Conservation (phyloP, 2,329 filamentous ascomycete genomes). For the Fusarium sp. region DNA sequence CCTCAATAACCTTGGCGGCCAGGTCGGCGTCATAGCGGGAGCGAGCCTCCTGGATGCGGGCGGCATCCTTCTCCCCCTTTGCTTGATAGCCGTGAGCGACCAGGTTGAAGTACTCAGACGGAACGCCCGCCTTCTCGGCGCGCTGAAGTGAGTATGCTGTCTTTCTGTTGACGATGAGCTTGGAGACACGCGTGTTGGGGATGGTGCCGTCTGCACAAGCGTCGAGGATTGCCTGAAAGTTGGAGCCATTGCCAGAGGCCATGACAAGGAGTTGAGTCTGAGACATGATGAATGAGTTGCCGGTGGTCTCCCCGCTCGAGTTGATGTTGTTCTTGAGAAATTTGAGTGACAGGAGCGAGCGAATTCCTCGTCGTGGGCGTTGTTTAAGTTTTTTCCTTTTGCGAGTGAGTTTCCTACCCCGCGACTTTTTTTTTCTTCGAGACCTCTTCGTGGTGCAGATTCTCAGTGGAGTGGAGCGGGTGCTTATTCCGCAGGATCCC, state of each 20-base stretch:
- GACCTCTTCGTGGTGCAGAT: not conserved
- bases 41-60: conserved; percentile 67
- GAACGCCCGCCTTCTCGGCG: conserved; percentile 60
- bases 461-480: conserved; percentile 8
- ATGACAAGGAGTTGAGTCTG: conserved; percentile 67
- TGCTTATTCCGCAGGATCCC: not conserved
- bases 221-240: conserved; percentile 79
- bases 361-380: not conserved
- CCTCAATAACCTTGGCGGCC: conserved; percentile 72
- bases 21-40: conserved; percentile 80
- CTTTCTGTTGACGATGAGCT: conserved; percentile 62
- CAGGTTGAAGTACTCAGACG: conserved; percentile 85
- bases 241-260: conserved; percentile 80
- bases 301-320: not conserved
- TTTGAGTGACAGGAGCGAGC: not conserved
- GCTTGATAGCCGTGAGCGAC: conserved; percentile 74
- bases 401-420: conserved; percentile 4
- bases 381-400: not conserved
- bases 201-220: conserved; percentile 56
- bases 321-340: not conserved
- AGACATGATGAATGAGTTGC: conserved; percentile 51
- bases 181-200: conserved; percentile 57
- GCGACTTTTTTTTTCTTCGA: not conserved
- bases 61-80: conserved; percentile 70
- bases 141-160: conserved; percentile 59